Base-by-base conservation (phyloP, 1,284 basidiomycete genomes). In the Tilletiopsis washingtonensis region DNA sequence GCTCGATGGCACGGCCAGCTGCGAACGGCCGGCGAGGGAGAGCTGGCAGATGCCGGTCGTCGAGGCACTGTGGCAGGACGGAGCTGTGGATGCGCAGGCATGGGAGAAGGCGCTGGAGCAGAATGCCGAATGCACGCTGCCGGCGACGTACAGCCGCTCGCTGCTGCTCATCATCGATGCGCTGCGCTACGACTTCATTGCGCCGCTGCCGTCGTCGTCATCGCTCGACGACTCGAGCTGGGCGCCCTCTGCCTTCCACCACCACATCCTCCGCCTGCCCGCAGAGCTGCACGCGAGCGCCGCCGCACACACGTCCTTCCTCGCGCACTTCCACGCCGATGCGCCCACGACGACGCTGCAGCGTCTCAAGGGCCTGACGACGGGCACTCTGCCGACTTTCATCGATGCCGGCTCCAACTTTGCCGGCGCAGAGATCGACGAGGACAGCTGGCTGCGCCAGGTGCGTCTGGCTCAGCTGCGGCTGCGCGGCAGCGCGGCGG, bases 341-440 rank as follows among this genome's bases (percentile, higher is more conserved):
- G 91, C 94, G 0, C 94, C 94, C 1, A 98, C 94, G 0, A 85
- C 90, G 0, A 98, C 93, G 0, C 80, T 98, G 43, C 94, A 98
- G 74, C 81, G 94, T 2, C 84, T 98, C 67, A 98, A 98, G 69
- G 94, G 84, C 0, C 77, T 99, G 43, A 96, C 90, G 0, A 97
- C 94, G 0, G 94, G 94, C 3, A 91, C 89, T 0, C 76, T 99
- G 5, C 93, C 94, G 0, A 98, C 94, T 0, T 98, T 98, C 67
- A 82, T 98, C 43, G 93, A 98, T 67, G 80, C 88, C 20, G 89
- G 91, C 4, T 84, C 84, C 47, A 97, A 90, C 73, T 96, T 98
- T 76, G 89, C 82, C 0, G 84, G 84, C 0, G 62, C 63, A 1
- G 43, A 53, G 37, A 86, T 96, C 40, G 78, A 79, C 11, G 93